Evolutionary conservation across 2,329 filamentous ascomycete genomes (phyloP), one percentile per base, ranked within the genome.

Genomic region (Colletotrichum nymphaeae): DNA sequence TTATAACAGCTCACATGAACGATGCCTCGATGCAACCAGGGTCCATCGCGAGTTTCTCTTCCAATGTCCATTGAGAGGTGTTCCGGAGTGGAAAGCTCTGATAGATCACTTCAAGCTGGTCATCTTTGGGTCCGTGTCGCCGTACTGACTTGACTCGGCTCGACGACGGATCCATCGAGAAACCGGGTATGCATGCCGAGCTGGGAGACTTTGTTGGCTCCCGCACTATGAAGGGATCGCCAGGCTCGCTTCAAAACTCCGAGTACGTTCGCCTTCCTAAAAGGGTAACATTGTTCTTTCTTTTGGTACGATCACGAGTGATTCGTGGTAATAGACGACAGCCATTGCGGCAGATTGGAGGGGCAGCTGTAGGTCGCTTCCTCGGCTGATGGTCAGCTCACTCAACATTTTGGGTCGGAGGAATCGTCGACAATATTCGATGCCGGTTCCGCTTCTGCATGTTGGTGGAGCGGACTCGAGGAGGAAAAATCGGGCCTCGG

Each of bases 1-100:
- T 52, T 67, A 46, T 35, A 62, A 12, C 57, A 35, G 68, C 32
- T 26, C 8, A 19, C n/a, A n/a, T 46, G 35, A 53, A 53, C 14
- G 24, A 52, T 30, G 65, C 58, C 58, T 57, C 58, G 65, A 63
- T 63, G 57, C 57, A 59, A 37, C 69, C 56, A n/a, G 42, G 63
- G 56, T 42, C 55, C 24, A 53, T 53, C 14, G 11, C 52, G 24
- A 7, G 62, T 32, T 53, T 11, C n/a, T 46, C 42, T 49, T 42
- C 37, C 37, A 19, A 19, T 49, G 49, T 42, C 37, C 6, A 42
- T 42, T 22, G 49, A 24, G 37, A 37, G n/a, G 7, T 22, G 19
- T 53, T 24, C 46, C 55, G 55, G 59, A 26, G 32, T 49, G 19
- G 55, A 65, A 55, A 52, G n/a, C n/a, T 7, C 28, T 42, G 19